Conservation (phyloP, 371 early-diverging fungal species). For the Apophysomyces sp. region DNA sequence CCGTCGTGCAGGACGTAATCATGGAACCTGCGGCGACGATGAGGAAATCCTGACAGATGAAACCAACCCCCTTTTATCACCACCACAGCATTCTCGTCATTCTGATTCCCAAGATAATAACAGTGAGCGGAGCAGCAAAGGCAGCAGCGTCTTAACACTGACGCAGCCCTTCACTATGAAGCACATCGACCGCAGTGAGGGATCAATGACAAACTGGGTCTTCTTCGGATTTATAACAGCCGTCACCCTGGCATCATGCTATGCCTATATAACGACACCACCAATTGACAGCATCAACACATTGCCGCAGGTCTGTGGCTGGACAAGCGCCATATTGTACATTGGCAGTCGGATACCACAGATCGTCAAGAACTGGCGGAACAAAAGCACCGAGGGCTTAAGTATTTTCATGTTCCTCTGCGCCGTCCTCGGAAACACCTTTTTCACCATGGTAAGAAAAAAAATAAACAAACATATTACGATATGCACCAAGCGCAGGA, state of each 20-base stretch:
- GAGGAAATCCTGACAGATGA: constrained; percentile 6
- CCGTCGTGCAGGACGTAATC: constrained; percentile 14
- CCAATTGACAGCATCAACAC: background rate
- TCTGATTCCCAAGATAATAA: background rate
- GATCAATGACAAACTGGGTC: background rate
- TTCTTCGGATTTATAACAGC: background rate
- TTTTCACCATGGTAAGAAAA: constrained; percentile 44
- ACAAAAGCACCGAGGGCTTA: constrained; percentile 73
- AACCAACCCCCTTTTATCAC: background rate
- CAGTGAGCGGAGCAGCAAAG: background rate
- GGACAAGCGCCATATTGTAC: constrained; percentile 52
- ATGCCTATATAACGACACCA: background rate
- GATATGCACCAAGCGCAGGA: too few species aligned
- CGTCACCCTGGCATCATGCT: constrained; percentile 1
- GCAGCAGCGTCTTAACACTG: background rate
- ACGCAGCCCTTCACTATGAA: background rate
- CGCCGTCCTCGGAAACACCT: constrained; percentile 77
- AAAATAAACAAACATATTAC: background rate
- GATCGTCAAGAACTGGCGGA: constrained; percentile 66
- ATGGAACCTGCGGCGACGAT: constrained; percentile 2
- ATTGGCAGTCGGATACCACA: constrained; percentile 74
- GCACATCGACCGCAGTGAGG: background rate
- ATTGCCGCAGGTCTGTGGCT: constrained; percentile 44
- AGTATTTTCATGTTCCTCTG: constrained; percentile 76
- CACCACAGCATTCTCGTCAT: background rate